A percentile compares a stretch with the other conserved stretches of the same genome.
Evolutionary conservation across 192 early-diverging fungal species (phyloP).

Genomic region (Podila clonocystis): DNA sequence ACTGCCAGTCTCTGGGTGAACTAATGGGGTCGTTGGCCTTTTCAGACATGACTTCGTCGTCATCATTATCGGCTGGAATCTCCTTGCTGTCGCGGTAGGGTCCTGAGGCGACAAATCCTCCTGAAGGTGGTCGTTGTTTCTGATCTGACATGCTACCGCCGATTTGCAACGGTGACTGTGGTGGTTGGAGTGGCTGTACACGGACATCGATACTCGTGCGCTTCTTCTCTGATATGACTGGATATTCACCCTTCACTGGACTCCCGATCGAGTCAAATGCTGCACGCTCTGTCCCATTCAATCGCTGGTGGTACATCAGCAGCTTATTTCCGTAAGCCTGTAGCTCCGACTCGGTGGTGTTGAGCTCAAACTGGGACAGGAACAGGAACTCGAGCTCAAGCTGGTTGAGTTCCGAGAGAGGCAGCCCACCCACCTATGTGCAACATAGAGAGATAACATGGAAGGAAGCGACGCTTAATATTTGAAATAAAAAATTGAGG

Average conservation of each 20-base stretch:
- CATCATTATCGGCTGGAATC: constrained; percentile 21
- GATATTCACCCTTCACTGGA: constrained; percentile 41
- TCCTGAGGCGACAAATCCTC: constrained; percentile 19
- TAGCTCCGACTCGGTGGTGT: constrained; percentile 68
- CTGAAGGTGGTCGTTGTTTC: constrained; percentile 2
- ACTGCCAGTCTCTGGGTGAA: constrained; percentile 29
- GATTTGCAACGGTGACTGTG: background rate
- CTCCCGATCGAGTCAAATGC: constrained; percentile 29
- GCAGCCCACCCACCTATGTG: constrained; percentile 75
- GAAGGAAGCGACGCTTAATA: background rate
- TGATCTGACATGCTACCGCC: background rate
- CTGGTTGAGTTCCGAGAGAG: constrained; percentile 75
- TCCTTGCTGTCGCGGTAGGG: constrained; percentile 51
- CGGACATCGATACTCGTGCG: constrained; percentile 22
- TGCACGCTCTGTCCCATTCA: constrained; percentile 42
- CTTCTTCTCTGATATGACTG: constrained; percentile 29
- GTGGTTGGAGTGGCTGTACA: background rate
- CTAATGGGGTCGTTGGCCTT: constrained; percentile 14
- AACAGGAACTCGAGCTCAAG: constrained; percentile 82
- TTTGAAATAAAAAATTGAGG: background rate
- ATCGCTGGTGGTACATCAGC: constrained; percentile 54
- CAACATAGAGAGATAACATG: background rate
- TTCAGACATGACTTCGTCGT: constrained; percentile 50
- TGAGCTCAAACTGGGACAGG: constrained; percentile 74
- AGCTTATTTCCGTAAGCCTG: constrained; percentile 72